These are phyloP conservation scores for Venturia oleaginea DNA, from an alignment of 2,329 filamentous ascomycete species.

Conservation along the genomic window DNA sequence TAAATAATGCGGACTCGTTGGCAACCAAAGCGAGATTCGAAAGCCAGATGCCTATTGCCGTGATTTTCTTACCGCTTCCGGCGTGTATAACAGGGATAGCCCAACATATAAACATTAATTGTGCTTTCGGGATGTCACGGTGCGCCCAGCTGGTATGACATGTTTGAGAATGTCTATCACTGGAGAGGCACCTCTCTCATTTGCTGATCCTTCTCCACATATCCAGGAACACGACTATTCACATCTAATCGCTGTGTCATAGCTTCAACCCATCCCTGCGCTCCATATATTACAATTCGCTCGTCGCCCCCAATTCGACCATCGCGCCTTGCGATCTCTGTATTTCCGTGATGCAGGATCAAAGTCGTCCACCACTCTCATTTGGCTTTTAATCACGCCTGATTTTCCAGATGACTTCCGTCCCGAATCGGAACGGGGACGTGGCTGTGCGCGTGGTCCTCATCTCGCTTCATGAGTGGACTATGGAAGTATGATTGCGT, in stretches of 20 bases:
- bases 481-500: not conserved
- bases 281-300: not conserved
- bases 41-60: not conserved
- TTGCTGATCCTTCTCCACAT: not conserved
- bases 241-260: not conserved
- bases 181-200: not conserved
- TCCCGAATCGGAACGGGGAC: not conserved
- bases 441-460: not conserved
- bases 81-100: constrained; percentile 1
- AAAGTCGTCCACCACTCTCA: not conserved
- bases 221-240: not conserved
- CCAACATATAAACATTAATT: constrained; percentile 2
- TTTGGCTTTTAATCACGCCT: not conserved
- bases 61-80: not conserved
- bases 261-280: not conserved
- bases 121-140: not conserved
- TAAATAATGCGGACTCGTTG: too few species aligned
- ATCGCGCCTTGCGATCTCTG: not conserved
- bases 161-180: not conserved
- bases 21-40: not conserved
- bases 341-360: not conserved
- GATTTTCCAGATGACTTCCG: not conserved
- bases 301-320: not conserved
- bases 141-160: not conserved
- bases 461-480: not conserved